Evolutionary conservation across 768 basidiomycete genomes (phyloP), one percentile per base, ranked within the genome.

Genomic region (Antrodiella citrinella): DNA sequence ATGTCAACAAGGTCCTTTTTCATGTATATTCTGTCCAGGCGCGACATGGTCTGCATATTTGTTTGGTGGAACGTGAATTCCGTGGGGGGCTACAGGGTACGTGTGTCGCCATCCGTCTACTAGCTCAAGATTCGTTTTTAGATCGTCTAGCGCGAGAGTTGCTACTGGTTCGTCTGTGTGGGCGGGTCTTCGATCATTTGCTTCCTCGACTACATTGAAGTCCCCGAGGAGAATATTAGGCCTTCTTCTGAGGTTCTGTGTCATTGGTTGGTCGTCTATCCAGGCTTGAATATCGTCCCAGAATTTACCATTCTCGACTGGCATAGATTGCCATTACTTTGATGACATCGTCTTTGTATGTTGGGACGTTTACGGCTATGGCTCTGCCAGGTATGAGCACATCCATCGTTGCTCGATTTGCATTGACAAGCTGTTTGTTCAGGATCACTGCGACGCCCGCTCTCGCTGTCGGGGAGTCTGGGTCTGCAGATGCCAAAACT

Each of bases 331-430:
- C 26, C 15, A 49, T 15, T 44, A 49, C 23, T 44, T 9, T 11
- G 35, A 49, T 9, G 9, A 7, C 42, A 11, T 11, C 9, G n/a
- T 49, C 45, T 1, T 55, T 45, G n/a, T 62, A 55, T 62, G 62
- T 61, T 10, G 45, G 30, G 0, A 56, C 49, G 41, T 47, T 39
- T 2, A 59, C 19, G 2, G 56, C 13, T 4, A 63, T 12, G 4
- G 63, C 69, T 49, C 65, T 50, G 2, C 67, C 68, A 18, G 59
- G 65, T 0, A 67, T 50, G 18, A 70, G 2, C 25, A 43, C 46
- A 10, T 12, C 2, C 1, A 9, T 9, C 13, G 24, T 0, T 7
- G 40, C 24, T n/a, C 44, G 18, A 1, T 48, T 15, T 2, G 11
- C 43, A 4, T 53, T 48, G 4, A 59, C 59, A 2, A 60, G 22